These are phyloP conservation scores for Metschnikowia peoriensis DNA, from an alignment of 805 yeast genomes.

Conservation along the genomic window DNA sequence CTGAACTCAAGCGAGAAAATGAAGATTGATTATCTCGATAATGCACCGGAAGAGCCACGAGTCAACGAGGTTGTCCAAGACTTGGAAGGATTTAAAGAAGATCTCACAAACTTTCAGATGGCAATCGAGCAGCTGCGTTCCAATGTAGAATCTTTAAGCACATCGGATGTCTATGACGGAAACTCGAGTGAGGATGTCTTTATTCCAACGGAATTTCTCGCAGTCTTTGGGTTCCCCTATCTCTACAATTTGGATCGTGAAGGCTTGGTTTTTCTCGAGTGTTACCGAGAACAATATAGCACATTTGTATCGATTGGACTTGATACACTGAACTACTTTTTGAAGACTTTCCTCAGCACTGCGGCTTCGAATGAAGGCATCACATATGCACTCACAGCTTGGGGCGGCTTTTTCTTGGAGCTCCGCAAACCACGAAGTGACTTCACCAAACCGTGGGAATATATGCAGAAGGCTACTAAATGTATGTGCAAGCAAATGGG, in stretches of 20 bases:
- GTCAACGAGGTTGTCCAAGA: conserved; percentile 14
- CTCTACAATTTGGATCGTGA: conserved; percentile 13
- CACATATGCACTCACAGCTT: conserved; percentile 19
- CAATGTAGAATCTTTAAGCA: background rate
- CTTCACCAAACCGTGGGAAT: conserved; percentile 19
- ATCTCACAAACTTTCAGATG: conserved; percentile 15
- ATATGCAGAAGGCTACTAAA: conserved; percentile 22
- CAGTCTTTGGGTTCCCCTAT: conserved; percentile 8
- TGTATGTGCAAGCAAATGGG: conserved; percentile 19
- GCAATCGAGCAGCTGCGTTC: conserved; percentile 14
- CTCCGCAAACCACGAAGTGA: conserved; percentile 15
- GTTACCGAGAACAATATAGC: conserved; percentile 19
- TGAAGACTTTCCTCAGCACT: conserved; percentile 19
- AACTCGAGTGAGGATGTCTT: background rate
- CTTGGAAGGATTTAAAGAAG: conserved; percentile 15
- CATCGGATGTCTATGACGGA: background rate
- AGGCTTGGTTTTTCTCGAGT: conserved; percentile 19
- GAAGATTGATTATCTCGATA: conserved; percentile 6
- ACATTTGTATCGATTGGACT: conserved; percentile 18
- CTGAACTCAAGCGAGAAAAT: conserved; percentile 3
- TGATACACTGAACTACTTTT: conserved; percentile 20
- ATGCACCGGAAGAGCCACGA: conserved; percentile 2
- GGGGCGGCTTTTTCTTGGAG: conserved; percentile 23
- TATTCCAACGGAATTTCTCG: conserved; percentile 6
- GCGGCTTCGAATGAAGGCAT: conserved; percentile 18